Percentiles rank a stretch among this genome's conserved stretches.
phyloP scores from a whole-genome alignment of 2,329 filamentous ascomycete species.

The Epichloe coenophiala region DNA sequence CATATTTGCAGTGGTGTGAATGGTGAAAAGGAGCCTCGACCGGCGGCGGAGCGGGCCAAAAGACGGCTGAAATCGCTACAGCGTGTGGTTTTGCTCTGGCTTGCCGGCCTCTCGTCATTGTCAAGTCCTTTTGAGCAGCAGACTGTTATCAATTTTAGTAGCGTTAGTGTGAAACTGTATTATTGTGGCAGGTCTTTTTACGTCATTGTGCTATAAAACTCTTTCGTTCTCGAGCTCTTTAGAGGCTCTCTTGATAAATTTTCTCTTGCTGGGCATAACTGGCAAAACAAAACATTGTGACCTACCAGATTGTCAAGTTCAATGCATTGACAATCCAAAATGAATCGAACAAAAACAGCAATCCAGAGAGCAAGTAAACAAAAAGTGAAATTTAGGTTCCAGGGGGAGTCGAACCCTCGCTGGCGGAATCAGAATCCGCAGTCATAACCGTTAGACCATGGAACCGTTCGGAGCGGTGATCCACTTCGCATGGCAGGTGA shows the following conservation, averaged over 20 bases:
- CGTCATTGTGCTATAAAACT: too few species aligned
- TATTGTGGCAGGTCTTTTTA: too few species aligned
- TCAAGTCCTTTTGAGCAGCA: too few species aligned
- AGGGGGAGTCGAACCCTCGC: conserved; percentile 24
- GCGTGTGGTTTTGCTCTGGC: not conserved
- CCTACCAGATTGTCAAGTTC: too few species aligned
- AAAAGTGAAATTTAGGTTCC: conserved; percentile 13
- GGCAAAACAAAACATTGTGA: too few species aligned
- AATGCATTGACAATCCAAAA: not conserved
- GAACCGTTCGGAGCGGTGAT: conserved; percentile 15
- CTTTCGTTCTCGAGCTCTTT: too few species aligned
- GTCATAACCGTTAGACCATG: conserved; percentile 25
- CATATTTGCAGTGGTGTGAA: not conserved
- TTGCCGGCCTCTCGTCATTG: not conserved
- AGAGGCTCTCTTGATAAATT: too few species aligned
- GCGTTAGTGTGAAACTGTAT: too few species aligned
- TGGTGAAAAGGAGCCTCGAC: not conserved
- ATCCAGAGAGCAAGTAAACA: not conserved
- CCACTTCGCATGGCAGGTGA: conserved; percentile 13
- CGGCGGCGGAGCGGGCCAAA: not conserved
- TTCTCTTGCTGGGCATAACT: too few species aligned
- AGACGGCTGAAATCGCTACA: not conserved
- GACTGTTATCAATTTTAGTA: too few species aligned
- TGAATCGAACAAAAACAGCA: not conserved
- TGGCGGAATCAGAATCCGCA: conserved; percentile 24